Evolutionary conservation across 768 basidiomycete genomes (phyloP).

Genomic region (Mycena haematopus): DNA sequence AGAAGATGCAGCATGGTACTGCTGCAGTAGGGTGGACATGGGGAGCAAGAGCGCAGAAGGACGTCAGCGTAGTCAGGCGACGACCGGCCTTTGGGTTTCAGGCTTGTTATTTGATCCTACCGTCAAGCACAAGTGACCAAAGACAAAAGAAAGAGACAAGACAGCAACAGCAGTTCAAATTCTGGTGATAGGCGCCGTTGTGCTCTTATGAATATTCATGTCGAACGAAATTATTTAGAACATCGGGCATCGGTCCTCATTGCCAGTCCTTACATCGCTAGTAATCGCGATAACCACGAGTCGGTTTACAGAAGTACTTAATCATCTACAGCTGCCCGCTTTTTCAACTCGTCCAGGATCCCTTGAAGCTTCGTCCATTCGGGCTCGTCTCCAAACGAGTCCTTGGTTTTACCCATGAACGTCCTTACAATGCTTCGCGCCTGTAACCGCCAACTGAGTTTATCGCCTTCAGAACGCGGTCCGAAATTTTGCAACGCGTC

Average conservation of each 20-base stretch:
- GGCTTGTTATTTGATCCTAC: background rate
- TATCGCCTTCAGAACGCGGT: constrained; percentile 58
- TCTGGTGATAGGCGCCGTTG: too few species aligned
- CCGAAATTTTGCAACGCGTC: constrained; percentile 87
- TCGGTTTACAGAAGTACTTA: background rate
- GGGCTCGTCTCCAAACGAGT: constrained; percentile 83
- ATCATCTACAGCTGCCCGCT: constrained; percentile 26
- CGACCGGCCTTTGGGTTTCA: background rate
- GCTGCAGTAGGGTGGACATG: constrained; percentile 26
- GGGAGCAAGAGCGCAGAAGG: constrained; percentile 12
- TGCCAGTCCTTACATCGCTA: too few species aligned
- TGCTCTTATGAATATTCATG: too few species aligned
- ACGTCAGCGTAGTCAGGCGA: background rate
- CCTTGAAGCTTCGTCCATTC: constrained; percentile 78
- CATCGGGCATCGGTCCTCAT: too few species aligned
- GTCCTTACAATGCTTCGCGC: constrained; percentile 86
- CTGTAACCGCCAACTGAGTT: constrained; percentile 82
- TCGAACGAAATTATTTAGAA: too few species aligned
- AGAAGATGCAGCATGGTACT: constrained; percentile 18
- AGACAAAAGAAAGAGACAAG: too few species aligned
- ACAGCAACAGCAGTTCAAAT: too few species aligned
- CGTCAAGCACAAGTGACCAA: too few species aligned
- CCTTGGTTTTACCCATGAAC: constrained; percentile 86
- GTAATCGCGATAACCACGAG: too few species aligned
- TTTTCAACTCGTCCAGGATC: constrained; percentile 70